Evolutionary conservation across 768 basidiomycete genomes (phyloP).

Genomic region (Lentinus tigrinus): DNA sequence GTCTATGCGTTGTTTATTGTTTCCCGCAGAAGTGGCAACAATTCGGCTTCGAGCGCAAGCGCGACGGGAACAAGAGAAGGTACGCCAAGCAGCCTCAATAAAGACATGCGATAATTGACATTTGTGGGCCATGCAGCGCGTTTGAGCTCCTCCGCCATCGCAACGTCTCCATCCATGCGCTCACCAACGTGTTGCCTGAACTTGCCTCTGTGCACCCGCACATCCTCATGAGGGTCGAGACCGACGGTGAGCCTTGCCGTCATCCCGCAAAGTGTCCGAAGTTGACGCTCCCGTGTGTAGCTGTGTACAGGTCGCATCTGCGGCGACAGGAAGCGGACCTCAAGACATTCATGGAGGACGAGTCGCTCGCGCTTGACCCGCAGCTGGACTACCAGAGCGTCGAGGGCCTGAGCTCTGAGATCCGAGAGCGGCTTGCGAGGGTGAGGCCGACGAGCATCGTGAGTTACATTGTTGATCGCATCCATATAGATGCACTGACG

Average conservation of each 20-base stretch:
- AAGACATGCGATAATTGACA: not conserved
- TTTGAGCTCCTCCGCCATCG: constrained; percentile 71
- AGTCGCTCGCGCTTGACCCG: constrained; percentile 66
- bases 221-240: constrained; percentile 59
- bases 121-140: constrained; percentile 50
- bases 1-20: too few species aligned
- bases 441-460: constrained; percentile 73
- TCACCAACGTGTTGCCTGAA: constrained; percentile 47
- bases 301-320: constrained; percentile 61
- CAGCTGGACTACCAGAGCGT: constrained; percentile 68
- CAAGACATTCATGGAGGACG: constrained; percentile 71
- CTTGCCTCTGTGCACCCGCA: constrained; percentile 49
- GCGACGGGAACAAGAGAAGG: constrained; percentile 48
- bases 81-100: constrained; percentile 6
- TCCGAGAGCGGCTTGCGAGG: constrained; percentile 58
- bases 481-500: not conserved
- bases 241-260: constrained; percentile 67
- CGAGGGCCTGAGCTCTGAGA: constrained; percentile 72
- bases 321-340: constrained; percentile 76
- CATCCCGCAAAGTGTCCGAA: too few species aligned
- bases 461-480: constrained; percentile 15
- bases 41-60: constrained; percentile 39
- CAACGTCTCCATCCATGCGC: constrained; percentile 40
- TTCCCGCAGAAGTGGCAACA: constrained; percentile 39
- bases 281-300: too few species aligned